These are phyloP conservation scores for Aspergillus vadensis DNA, from an alignment of 2,329 filamentous ascomycete species.

Conservation along the genomic window DNA sequence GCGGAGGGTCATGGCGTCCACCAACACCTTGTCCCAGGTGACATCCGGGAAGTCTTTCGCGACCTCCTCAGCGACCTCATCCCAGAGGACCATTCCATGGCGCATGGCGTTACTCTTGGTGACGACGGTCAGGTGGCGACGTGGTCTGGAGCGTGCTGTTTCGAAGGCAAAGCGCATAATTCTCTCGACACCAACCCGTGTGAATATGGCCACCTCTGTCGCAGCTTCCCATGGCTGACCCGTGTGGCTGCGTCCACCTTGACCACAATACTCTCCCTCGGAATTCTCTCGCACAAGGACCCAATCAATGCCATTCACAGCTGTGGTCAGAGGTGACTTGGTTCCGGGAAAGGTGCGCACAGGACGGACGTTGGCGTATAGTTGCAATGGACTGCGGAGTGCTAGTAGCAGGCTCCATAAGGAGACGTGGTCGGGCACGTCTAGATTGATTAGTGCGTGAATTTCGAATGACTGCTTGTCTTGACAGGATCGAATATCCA, in stretches of 20 bases:
- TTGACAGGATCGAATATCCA: constrained; percentile 6
- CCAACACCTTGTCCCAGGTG: constrained; percentile 57
- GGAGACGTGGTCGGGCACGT: constrained; percentile 60
- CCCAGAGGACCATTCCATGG: constrained; percentile 60
- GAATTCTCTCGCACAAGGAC: constrained; percentile 59
- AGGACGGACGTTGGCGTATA: constrained; percentile 60
- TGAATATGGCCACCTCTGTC: constrained; percentile 58
- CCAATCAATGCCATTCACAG: constrained; percentile 56
- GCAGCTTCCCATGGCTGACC: constrained; percentile 55
- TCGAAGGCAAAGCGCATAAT: constrained; percentile 59
- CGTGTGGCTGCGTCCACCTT: constrained; percentile 55
- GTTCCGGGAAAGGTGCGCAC: constrained; percentile 54
- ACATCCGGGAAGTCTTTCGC: constrained; percentile 55
- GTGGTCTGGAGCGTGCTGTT: constrained; percentile 49
- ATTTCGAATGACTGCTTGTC: background rate
- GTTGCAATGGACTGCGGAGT: constrained; percentile 58
- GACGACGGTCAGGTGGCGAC: constrained; percentile 55
- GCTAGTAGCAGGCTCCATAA: constrained; percentile 59
- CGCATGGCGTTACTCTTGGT: constrained; percentile 60
- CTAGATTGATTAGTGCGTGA: constrained; percentile 24
- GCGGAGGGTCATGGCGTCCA: constrained; percentile 59
- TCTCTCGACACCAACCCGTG: constrained; percentile 53
- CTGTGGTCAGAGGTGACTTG: constrained; percentile 52
- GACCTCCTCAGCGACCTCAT: constrained; percentile 53
- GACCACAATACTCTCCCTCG: constrained; percentile 59